These are phyloP conservation scores for Rhamnella rubrinervis DNA, from an alignment of 331 rosid genomes.

Conservation along the genomic window DNA sequence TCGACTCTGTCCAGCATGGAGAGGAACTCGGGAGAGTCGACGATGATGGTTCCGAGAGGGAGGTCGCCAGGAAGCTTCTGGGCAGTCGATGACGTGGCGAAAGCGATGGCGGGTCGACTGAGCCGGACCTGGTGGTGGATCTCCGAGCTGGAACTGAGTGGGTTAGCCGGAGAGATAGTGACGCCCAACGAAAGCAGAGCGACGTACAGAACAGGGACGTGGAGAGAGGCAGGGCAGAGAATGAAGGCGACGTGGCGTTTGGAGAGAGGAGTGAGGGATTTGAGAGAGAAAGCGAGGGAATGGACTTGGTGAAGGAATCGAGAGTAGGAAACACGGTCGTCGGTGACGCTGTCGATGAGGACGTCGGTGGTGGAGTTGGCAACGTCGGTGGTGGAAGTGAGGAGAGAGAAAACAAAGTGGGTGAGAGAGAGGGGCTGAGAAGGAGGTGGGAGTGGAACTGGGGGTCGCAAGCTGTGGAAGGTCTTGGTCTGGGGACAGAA, in stretches of 20 bases:
- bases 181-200: constrained; percentile 68
- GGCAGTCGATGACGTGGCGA: constrained; percentile 55
- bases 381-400: constrained; percentile 24
- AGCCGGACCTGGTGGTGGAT: constrained; percentile 53
- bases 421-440: constrained; percentile 57
- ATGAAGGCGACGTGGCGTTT: constrained; percentile 72
- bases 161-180: constrained; percentile 68
- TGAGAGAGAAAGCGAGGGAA: constrained; percentile 51
- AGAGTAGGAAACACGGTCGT: constrained; percentile 47
- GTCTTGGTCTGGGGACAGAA: constrained; percentile 42
- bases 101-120: constrained; percentile 54
- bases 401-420: constrained; percentile 48
- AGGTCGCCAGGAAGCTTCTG: constrained; percentile 36
- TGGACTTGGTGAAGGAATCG: constrained; percentile 50
- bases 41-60: constrained; percentile 36
- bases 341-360: constrained; percentile 55
- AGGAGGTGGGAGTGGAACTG: constrained; percentile 55
- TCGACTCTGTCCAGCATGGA: constrained; percentile 42
- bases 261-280: constrained; percentile 36
- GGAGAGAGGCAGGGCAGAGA: constrained; percentile 59
- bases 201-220: constrained; percentile 71
- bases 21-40: constrained; percentile 63
- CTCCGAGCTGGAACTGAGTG: constrained; percentile 56
- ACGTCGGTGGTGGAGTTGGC: constrained; percentile 27
- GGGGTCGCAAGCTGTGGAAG: constrained; percentile 70